Evolutionary conservation across 192 early-diverging fungal species (phyloP), one percentile per base, ranked within the genome.

Genomic region (Podila horticola): DNA sequence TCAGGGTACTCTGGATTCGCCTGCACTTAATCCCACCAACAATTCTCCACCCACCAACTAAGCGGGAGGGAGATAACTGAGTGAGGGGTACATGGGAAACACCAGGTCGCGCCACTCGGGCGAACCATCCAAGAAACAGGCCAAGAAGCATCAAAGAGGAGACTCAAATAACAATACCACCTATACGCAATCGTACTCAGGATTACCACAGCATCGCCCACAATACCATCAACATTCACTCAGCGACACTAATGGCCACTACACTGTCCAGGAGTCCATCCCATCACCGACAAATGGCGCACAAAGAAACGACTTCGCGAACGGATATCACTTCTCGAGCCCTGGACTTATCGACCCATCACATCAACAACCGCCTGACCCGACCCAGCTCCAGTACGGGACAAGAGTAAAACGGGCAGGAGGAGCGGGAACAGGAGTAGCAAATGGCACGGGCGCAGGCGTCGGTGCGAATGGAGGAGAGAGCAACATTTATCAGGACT

Each of bases 71-170:
- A 52, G 38, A 28, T 15, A 30, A 2, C 50, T 20, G 9, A 41
- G 26, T 26, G 24, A 26, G 66, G 50, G 66, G 51, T 19, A 17
- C 58, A 79, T 79, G 75, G 75, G 75, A 30, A 79, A 79, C 69
- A 59, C 50, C 24, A 81, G 68, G 52, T 81, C 76, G 60, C 76
- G 76, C 65, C 76, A 72, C 22, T 50, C 69, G 50, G 58, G 49
- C 34, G 58, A 67, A 52, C 50, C 51, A 22, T 58, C 36, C 29
- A 64, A 59, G 8, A 72, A 73, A 22, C 76, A 72, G 5, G 34
- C 33, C 8, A 81, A 72, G 31, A 45, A 38, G 45, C 45, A 26
- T 24, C 67, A 60, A 4, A 52, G 45, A 9, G 19, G 30, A 30
- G 26, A 58, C 13, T 30, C 33, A 22, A 55, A 24, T 7, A 33